A percentile compares a stretch with the other conserved stretches of the same genome.
These are phyloP conservation scores for Brassica rapa DNA, from an alignment of 345 rosid genomes.

Conservation along the genomic window DNA sequence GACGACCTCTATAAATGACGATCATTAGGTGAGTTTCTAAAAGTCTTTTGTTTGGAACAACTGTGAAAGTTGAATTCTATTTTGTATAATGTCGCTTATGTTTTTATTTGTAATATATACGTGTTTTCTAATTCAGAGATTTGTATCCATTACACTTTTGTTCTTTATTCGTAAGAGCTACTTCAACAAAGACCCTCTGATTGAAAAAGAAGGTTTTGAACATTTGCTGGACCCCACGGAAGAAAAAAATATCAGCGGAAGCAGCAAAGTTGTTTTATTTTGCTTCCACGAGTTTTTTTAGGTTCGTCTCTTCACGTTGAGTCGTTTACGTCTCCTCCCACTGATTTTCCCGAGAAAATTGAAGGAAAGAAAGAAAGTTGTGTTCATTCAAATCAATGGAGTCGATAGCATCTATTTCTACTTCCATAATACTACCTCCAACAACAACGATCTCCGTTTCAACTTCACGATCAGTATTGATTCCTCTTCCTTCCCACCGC, in stretches of 20 bases:
- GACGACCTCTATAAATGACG: slow-evolving; percentile 13
- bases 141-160: background rate
- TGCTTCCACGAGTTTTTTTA: slow-evolving; percentile 33
- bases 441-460: slow-evolving; percentile 43
- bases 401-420: slow-evolving; percentile 66
- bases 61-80: slow-evolving; percentile 8
- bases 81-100: slow-evolving; percentile 8
- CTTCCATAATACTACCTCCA: slow-evolving; percentile 76
- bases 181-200: background rate
- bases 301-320: background rate
- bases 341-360: slow-evolving; percentile 30
- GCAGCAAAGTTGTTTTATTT: background rate
- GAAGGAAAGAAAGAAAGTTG: background rate
- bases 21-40: slow-evolving; percentile 14
- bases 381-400: slow-evolving; percentile 52
- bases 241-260: slow-evolving; percentile 4
- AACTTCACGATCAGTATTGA: slow-evolving; percentile 35
- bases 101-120: slow-evolving; percentile 23
- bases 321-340: slow-evolving; percentile 30
- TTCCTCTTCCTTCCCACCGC: slow-evolving; percentile 27
- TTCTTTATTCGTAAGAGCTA: background rate
- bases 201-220: background rate
- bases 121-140: slow-evolving; percentile 23
- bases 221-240: slow-evolving; percentile 22
- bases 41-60: background rate